Percentiles rank a stretch among this genome's conserved stretches.
phyloP scores from a whole-genome alignment of 2,329 filamentous ascomycete genomes.

The Ophiostoma novo-ulmi region DNA sequence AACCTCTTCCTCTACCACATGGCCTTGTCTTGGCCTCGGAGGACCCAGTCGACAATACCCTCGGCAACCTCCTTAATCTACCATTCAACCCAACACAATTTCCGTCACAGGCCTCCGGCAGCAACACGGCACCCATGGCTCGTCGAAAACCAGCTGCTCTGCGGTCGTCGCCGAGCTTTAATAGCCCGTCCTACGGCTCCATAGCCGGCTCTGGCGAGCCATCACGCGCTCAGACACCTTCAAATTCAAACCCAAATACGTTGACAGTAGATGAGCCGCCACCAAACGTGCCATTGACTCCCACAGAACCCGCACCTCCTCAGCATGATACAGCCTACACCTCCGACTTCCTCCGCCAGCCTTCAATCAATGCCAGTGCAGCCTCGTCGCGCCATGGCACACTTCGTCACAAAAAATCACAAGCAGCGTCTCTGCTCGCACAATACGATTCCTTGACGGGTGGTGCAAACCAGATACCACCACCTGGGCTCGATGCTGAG shows the following conservation, averaged over 20 bases:
- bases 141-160: slow-evolving; percentile 30
- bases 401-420: slow-evolving; percentile 24
- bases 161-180: slow-evolving; percentile 34
- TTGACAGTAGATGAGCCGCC: neutral
- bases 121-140: slow-evolving; percentile 18
- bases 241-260: neutral
- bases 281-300: neutral
- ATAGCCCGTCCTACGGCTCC: slow-evolving; percentile 35
- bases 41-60: slow-evolving; percentile 21
- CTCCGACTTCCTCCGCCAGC: neutral
- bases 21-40: slow-evolving; percentile 18
- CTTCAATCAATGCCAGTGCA: slow-evolving; percentile 4
- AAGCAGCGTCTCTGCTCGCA: slow-evolving; percentile 24
- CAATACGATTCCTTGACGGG: slow-evolving; percentile 28
- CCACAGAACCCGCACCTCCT: neutral
- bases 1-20: slow-evolving; percentile 2
- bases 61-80: slow-evolving; percentile 23
- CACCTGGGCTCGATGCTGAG: slow-evolving; percentile 49
- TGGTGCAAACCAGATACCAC: slow-evolving; percentile 30
- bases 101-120: slow-evolving; percentile 12
- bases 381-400: slow-evolving; percentile 19
- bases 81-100: no score
- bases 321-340: slow-evolving; percentile 12
- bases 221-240: slow-evolving; percentile 8
- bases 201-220: slow-evolving; percentile 23